Evolutionary conservation across 139 green algal species (phyloP), one percentile per base, ranked within the genome.

Genomic region (Ettlia oleoabundans): DNA sequence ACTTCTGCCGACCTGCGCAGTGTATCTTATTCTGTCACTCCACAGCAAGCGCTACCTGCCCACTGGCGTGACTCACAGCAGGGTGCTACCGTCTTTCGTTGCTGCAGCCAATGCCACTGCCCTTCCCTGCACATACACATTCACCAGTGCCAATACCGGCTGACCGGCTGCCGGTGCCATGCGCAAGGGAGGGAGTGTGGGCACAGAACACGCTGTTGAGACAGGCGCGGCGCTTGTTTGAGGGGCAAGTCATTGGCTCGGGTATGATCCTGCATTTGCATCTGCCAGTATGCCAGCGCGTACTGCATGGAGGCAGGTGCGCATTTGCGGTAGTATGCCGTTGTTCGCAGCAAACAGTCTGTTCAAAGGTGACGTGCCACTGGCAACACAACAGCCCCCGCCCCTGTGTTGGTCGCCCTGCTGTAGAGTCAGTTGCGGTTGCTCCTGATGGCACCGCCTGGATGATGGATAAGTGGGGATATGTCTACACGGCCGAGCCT

Each of bases 371-470:
- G n/a, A n/a, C n/a, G n/a, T n/a, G n/a, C n/a, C n/a, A n/a, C n/a
- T n/a, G n/a, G n/a, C n/a, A n/a, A n/a, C n/a, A n/a, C n/a, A n/a
- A n/a, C n/a, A n/a, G n/a, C n/a, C n/a, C n/a, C n/a, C n/a, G n/a
- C n/a, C n/a, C n/a, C n/a, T n/a, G n/a, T n/a, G n/a, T n/a, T n/a
- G n/a, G n/a, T n/a, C 47, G 10, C 51, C 22, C 26, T 26, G 32
- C 32, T 30, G 74, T 86, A 89, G 87, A 91, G 78, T 78, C 66
- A 6, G 80, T 89, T n/a, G 73, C 86, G 1, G 68, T 89, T 21
- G 69, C 38, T 1, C 65, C 69, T 9, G 67, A 85, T 19, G 84
- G 87, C 51, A 64, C 33, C 1, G 64, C 88, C 47, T 81, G 47
- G 35, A 68, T 89, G 66, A 33, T 84, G 19, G 87, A 91, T 68